Evolutionary conservation across 768 basidiomycete species (phyloP).

Genomic region (Cyclocybe aegerita): DNA sequence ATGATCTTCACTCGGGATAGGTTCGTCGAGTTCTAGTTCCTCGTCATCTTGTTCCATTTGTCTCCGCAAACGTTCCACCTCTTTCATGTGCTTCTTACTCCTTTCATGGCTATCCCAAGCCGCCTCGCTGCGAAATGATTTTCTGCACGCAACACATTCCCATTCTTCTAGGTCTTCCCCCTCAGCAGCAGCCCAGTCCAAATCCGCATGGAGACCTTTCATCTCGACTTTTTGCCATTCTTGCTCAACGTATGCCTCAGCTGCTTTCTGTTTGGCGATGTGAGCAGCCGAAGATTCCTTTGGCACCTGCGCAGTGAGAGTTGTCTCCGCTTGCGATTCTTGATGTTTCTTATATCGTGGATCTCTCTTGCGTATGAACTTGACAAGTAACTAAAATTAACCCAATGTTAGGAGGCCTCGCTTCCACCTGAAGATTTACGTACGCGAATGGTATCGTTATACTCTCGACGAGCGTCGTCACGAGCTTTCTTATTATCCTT

Average conservation of each 20-base stretch:
- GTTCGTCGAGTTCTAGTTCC: slow-evolving; percentile 51
- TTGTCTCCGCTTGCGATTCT: slow-evolving; percentile 41
- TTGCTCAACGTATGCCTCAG: slow-evolving; percentile 70
- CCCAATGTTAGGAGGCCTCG: not conserved
- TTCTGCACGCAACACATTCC: slow-evolving; percentile 95
- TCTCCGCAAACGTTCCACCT: slow-evolving; percentile 73
- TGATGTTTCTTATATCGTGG: slow-evolving; percentile 78
- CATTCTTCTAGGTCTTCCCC: slow-evolving; percentile 76
- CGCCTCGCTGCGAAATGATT: slow-evolving; percentile 86
- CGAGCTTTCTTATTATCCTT: slow-evolving; percentile 93
- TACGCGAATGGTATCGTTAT: slow-evolving; percentile 89
- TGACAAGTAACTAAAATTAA: slow-evolving; percentile 58
- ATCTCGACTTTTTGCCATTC: slow-evolving; percentile 79
- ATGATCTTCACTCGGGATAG: slow-evolving; percentile 14
- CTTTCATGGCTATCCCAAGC: slow-evolving; percentile 97
- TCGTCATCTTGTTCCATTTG: slow-evolving; percentile 79
- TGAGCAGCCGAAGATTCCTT: slow-evolving; percentile 27
- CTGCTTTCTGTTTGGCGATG: slow-evolving; percentile 27
- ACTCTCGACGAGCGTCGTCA: slow-evolving; percentile 85
- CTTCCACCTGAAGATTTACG: slow-evolving; percentile 20
- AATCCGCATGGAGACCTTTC: slow-evolving; percentile 49
- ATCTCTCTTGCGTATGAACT: slow-evolving; percentile 84
- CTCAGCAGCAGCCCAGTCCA: slow-evolving; percentile 75
- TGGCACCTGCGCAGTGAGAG: slow-evolving; percentile 25
- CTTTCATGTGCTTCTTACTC: slow-evolving; percentile 90